phyloP scores from a whole-genome alignment of 495 filamentous ascomycete genomes.

The Tuber calosporum region DNA sequence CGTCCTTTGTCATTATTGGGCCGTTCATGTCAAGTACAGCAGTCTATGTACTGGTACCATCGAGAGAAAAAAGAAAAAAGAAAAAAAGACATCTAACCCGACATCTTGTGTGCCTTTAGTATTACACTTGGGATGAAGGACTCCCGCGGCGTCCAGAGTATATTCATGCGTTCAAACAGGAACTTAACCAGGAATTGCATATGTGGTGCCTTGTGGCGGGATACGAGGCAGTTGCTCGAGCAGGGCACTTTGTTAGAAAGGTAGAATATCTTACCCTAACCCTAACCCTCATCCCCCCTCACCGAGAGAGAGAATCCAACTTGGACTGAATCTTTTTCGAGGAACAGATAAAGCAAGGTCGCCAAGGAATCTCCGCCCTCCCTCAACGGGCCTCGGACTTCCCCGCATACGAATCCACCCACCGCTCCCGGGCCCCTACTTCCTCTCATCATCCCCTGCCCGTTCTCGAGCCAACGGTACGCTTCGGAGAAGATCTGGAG shows the following conservation, averaged over 20 bases:
- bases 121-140: slow-evolving; percentile 23
- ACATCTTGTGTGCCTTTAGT: slow-evolving; percentile 19
- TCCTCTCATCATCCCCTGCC: slow-evolving; percentile 3
- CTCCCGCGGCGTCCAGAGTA: slow-evolving; percentile 14
- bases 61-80: too few relatives aligned
- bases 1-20: neutral
- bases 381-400: slow-evolving; percentile 20
- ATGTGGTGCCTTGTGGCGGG: slow-evolving; percentile 25
- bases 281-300: neutral
- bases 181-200: slow-evolving; percentile 21
- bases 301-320: neutral
- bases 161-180: slow-evolving; percentile 30
- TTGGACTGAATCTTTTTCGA: slow-evolving; percentile 7
- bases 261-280: slow-evolving; percentile 10
- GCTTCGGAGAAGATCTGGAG: neutral
- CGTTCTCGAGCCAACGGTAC: neutral
- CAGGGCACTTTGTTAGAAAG: slow-evolving; percentile 20
- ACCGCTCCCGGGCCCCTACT: slow-evolving; percentile 8
- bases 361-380: slow-evolving; percentile 22
- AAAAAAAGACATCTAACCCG: neutral
- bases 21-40: neutral
- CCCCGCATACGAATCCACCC: slow-evolving; percentile 17
- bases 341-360: slow-evolving; percentile 22
- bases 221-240: slow-evolving; percentile 11
- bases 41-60: too few relatives aligned